Evolutionary conservation across 495 filamentous ascomycete genomes (phyloP), one percentile per base, ranked within the genome.

Genomic region (Lophiostoma macrostomum): DNA sequence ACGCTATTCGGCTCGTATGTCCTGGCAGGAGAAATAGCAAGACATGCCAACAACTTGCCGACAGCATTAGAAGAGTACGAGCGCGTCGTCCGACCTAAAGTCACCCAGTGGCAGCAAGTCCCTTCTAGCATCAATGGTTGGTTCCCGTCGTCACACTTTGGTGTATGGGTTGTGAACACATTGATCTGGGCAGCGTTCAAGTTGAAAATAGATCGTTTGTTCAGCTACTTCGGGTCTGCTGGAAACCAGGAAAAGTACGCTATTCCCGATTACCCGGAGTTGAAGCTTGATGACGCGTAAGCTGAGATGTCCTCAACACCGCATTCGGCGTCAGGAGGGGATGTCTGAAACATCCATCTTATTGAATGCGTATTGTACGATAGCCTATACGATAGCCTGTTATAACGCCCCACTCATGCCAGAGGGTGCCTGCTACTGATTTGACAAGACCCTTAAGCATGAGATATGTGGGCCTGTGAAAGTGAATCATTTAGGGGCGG

Each of bases 1-100:
- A 50, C 64, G 4, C 48, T 67, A 4, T 37, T 63, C 10, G 67
- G 67, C 5, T 54, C 66, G 4, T 69, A 66, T 29, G 50, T 69
- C 4, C 61, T 69, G 2, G 65, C 65, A 12, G 67, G 65, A n/a
- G 66, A 67, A 31, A 43, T 69, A 25, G 56, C 35, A 19, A 48
- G 25, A 36, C 40, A 56, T 27, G 29, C 35, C 2, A 29, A 52
- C 8, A 40, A 44, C 37, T 22, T 58, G 3, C 19, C 8, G 19
- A 25, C 19, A 4, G 54, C 54, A 16, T n/a, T 58, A 5, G 5
- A 45, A 30, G 40, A 13, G 27, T 58, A 58, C 22, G 37, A 58
- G 2, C n/a, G 10, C 1, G 22, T 34, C 1, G 16, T 27, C 6
- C 25, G 29, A 10, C 27, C 13, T 2, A 14, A 25, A 14, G n/a